These are phyloP conservation scores for Dendryphion nanum DNA, from an alignment of 2,329 filamentous ascomycete genomes.

Conservation along the genomic window DNA sequence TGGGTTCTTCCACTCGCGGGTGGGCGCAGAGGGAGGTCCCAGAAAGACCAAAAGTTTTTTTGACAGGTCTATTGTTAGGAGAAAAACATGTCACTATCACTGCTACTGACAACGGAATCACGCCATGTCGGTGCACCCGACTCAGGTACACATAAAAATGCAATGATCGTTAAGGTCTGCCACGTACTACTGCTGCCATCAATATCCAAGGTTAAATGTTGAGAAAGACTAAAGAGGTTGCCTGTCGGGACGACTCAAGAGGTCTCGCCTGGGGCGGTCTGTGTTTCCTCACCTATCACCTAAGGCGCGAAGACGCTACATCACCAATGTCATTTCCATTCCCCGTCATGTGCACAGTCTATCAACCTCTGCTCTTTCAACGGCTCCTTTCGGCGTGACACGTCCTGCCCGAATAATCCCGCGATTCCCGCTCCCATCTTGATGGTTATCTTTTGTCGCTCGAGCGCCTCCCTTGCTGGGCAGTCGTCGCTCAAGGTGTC, in stretches of 20 bases:
- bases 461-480: slow-evolving; percentile 17
- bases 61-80: slow-evolving; percentile 27
- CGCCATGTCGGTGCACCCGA: slow-evolving; percentile 22
- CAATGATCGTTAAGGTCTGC: background rate
- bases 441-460: slow-evolving; percentile 11
- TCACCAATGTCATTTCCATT: no score
- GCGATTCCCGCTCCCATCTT: slow-evolving; percentile 24
- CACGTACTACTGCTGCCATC: background rate
- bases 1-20: slow-evolving; percentile 23
- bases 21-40: slow-evolving; percentile 24
- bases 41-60: slow-evolving; percentile 24
- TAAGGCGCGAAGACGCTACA: no score
- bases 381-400: slow-evolving; percentile 13
- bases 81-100: slow-evolving; percentile 8
- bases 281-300: slow-evolving; percentile 23
- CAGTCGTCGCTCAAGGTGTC: no score
- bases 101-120: slow-evolving; percentile 30
- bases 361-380: slow-evolving; percentile 10
- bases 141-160: slow-evolving; percentile 9
- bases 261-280: no score
- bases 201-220: no score
- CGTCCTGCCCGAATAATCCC: slow-evolving; percentile 29
- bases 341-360: no score
- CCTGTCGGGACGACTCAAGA: no score
- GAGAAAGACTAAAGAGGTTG: no score